phyloP scores from a whole-genome alignment of 495 filamentous ascomycete species.

The Penicillium coffeae region DNA sequence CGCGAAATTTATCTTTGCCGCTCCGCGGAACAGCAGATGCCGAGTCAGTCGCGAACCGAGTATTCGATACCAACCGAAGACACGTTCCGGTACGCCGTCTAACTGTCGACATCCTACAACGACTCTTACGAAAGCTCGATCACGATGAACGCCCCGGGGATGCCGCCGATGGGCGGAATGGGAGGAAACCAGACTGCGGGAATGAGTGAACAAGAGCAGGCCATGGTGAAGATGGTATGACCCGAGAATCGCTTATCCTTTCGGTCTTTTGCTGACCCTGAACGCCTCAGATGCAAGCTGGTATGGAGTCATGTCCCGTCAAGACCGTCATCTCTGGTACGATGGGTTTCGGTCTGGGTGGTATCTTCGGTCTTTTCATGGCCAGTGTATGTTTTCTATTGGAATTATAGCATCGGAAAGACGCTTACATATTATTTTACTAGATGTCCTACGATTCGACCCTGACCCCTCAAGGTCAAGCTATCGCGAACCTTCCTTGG shows the following conservation, averaged over 20 bases:
- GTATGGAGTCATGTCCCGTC: conserved; percentile 84
- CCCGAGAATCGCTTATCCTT: neutral
- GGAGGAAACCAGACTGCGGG: conserved; percentile 33
- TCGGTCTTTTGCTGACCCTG: conserved; percentile 23
- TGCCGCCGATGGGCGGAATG: conserved; percentile 25
- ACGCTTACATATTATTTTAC: conserved; percentile 4
- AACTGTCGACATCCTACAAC: neutral
- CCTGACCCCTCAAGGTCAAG: conserved; percentile 57
- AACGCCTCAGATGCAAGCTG: conserved; percentile 63
- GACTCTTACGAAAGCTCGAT: neutral
- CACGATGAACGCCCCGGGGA: conserved; percentile 47
- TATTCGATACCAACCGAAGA: too few relatives aligned
- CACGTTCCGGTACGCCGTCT: too few relatives aligned
- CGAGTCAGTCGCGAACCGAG: neutral
- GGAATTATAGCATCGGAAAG: neutral
- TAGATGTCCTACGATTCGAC: conserved; percentile 93
- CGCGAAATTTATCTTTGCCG: neutral
- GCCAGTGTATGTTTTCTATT: conserved; percentile 61
- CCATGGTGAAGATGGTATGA: conserved; percentile 52
- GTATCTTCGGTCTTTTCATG: conserved; percentile 94
- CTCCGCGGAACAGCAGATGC: neutral
- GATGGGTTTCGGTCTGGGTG: conserved; percentile 87
- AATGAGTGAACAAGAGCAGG: conserved; percentile 51
- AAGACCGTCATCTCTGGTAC: conserved; percentile 80
- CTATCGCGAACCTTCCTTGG: conserved; percentile 69